Percentiles rank a stretch among this genome's conserved stretches.
Conservation (phyloP, 2,329 filamentous ascomycete species). For the Ophiocordyceps australis region DNA sequence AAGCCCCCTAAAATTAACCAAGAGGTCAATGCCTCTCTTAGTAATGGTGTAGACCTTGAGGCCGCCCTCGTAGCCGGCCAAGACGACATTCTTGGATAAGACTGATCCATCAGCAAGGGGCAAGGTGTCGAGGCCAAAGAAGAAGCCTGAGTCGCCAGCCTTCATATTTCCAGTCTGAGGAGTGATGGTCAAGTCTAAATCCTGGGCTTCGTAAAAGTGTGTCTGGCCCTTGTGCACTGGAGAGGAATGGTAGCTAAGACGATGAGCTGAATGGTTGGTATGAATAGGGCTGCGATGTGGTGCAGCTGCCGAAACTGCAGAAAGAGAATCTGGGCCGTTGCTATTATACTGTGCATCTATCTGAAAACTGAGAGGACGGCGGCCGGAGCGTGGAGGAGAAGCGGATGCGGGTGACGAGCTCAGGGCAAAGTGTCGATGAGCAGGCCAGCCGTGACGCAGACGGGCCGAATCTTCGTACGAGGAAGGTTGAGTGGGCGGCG, state of each 20-base stretch:
- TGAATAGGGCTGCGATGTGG: no score
- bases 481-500: conserved; percentile 31
- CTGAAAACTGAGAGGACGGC: conserved; percentile 35
- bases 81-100: conserved; percentile 43
- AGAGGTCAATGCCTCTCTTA: conserved; percentile 50
- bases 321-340: no score
- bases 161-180: conserved; percentile 35
- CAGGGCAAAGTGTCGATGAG: conserved; percentile 24
- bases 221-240: conserved; percentile 58
- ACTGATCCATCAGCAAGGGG: conserved; percentile 19
- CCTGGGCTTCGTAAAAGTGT: conserved; percentile 60
- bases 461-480: conserved; percentile 29
- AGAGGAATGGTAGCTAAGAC: no score
- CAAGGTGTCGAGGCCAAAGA: conserved; percentile 66
- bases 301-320: no score
- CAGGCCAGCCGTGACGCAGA: conserved; percentile 24
- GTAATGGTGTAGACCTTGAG: conserved; percentile 59
- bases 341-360: conserved; percentile 26
- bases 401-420: conserved; percentile 24
- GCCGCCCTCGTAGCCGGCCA: conserved; percentile 67
- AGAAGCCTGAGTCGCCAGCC: conserved; percentile 53
- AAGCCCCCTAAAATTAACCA: conserved; percentile 57
- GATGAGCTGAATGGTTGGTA: no score
- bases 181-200: conserved; percentile 52
- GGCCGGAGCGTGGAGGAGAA: conserved; percentile 16